Conservation (phyloP, 345 rosid genomes). For the Ceriops zippeliana region DNA sequence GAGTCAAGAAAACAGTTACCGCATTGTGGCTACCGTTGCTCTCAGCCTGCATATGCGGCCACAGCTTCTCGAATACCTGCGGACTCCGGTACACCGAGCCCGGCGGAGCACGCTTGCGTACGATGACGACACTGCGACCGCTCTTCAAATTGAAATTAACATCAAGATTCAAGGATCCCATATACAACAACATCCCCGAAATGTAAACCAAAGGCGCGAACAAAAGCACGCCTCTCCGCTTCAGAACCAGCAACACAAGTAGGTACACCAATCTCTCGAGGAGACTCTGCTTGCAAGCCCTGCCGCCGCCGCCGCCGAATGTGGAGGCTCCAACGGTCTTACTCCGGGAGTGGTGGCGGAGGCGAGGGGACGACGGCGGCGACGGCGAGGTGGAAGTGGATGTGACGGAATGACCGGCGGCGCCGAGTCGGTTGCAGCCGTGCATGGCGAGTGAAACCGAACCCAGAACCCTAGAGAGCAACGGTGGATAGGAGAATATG, state of each 20-base stretch:
- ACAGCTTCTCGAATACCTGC: slow-evolving; percentile 67
- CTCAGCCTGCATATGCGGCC: slow-evolving; percentile 84
- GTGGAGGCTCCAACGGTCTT: slow-evolving; percentile 16
- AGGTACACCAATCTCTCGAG: slow-evolving; percentile 51
- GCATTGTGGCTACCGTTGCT: slow-evolving; percentile 49
- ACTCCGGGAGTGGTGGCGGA: slow-evolving; percentile 57
- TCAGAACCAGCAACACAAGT: slow-evolving; percentile 61
- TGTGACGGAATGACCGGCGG: slow-evolving; percentile 34
- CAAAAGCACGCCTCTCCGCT: slow-evolving; percentile 65
- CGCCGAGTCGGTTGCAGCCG: slow-evolving; percentile 85
- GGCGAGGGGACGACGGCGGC: slow-evolving; percentile 82
- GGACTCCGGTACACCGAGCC: slow-evolving; percentile 92
- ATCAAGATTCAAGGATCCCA: slow-evolving; percentile 82
- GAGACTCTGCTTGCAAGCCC: slow-evolving; percentile 38
- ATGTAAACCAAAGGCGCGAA: slow-evolving; percentile 87
- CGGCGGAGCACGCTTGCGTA: slow-evolving; percentile 49
- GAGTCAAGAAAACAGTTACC: slow-evolving; percentile 42
- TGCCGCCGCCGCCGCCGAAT: slow-evolving; percentile 12
- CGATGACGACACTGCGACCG: slow-evolving; percentile 41
- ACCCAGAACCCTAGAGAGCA: too few species aligned
- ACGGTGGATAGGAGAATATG: too few species aligned
- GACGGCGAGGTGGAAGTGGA: slow-evolving; percentile 35
- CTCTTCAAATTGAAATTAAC: slow-evolving; percentile 52
- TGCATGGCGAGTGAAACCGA: slow-evolving; percentile 36
- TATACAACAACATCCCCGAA: slow-evolving; percentile 74